These are phyloP conservation scores for Apiospora hydei DNA, from an alignment of 2,329 filamentous ascomycete species.

Conservation along the genomic window DNA sequence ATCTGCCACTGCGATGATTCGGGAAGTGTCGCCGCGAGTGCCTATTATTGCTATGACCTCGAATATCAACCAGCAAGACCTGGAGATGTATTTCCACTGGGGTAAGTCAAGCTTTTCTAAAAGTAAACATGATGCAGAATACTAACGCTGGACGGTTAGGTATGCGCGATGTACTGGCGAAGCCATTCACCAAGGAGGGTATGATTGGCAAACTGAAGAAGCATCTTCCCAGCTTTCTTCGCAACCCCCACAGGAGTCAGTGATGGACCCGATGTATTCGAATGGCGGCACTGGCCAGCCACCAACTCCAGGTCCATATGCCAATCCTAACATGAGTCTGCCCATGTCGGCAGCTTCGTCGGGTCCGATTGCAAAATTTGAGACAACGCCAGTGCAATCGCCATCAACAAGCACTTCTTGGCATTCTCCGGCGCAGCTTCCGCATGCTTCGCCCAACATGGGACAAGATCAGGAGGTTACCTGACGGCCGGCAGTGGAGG, in stretches of 20 bases:
- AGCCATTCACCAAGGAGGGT: slow-evolving; percentile 91
- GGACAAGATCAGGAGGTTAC: slow-evolving; percentile 53
- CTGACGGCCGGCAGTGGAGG: slow-evolving; percentile 49
- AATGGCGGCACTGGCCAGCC: slow-evolving; percentile 41
- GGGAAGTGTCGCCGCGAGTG: slow-evolving; percentile 80
- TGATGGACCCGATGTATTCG: slow-evolving; percentile 42
- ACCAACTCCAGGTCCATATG: slow-evolving; percentile 42
- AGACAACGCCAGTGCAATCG: slow-evolving; percentile 63
- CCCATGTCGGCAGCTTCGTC: slow-evolving; percentile 42
- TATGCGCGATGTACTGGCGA: slow-evolving; percentile 97
- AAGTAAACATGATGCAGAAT: background rate
- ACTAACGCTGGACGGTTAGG: slow-evolving; percentile 57
- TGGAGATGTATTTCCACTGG: slow-evolving; percentile 96
- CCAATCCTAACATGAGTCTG: slow-evolving; percentile 43
- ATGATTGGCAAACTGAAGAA: slow-evolving; percentile 88
- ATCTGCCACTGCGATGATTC: slow-evolving; percentile 90
- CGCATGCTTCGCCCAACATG: slow-evolving; percentile 57
- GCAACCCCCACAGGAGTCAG: slow-evolving; percentile 60
- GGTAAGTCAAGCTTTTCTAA: slow-evolving; percentile 64
- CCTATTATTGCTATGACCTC: slow-evolving; percentile 99
- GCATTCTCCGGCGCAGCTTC: slow-evolving; percentile 61
- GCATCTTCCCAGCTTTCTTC: slow-evolving; percentile 84
- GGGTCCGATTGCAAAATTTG: slow-evolving; percentile 55
- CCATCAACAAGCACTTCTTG: slow-evolving; percentile 56
- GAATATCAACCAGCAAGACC: slow-evolving; percentile 95